Base-by-base conservation (phyloP, 345 rosid species). In the Kandelia obovata region DNA sequence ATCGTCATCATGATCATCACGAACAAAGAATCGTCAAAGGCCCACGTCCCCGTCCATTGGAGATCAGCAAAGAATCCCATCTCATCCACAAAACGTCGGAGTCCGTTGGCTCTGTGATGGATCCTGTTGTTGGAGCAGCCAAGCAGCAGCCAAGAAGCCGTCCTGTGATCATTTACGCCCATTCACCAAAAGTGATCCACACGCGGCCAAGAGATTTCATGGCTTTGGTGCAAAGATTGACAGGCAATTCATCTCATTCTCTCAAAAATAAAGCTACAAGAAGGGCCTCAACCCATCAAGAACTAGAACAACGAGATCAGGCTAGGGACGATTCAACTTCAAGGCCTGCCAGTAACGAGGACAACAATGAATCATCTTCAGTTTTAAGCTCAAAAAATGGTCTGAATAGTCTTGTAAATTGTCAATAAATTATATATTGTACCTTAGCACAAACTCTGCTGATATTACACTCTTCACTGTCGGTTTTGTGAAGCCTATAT, bases 391-490 rank as follows among this genome's bases (percentile, higher is more conserved):
- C 2, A 53, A 25, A 1, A 1, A 53, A 20, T 53, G 7, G 11
- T 21, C 13, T 1, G 28, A 21, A 11, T 21, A 9, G 46, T 28
- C 3, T 28, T 28, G 30, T 3, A 28, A 28, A 28, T 3, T 28
- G 3, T 28, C 3, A 28, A 28, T 2, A 28, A 28, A 28, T 21
- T 21, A 21, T 21, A 21, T 21, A 21, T 21, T 21, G 21, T 21
- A 21, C 21, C 21, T 21, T 37, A 4, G 60, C 31, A 37, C 64
- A 13, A 63, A 25, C 64, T 59, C 78, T 16, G 70, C 65, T 17
- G 86, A 80, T 64, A 70, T 80, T 58, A 81, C 88, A 39, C 75
- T 85, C 20, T 82, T 84, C 35, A 84, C 88, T 1, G 76, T 81
- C 3, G 63, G 34, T 65, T 55, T 77, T 0, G 19, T 71, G 3